Evolutionary conservation across 352 stramenopile species (phyloP).

Genomic region (Phytopythium mirpurense): DNA sequence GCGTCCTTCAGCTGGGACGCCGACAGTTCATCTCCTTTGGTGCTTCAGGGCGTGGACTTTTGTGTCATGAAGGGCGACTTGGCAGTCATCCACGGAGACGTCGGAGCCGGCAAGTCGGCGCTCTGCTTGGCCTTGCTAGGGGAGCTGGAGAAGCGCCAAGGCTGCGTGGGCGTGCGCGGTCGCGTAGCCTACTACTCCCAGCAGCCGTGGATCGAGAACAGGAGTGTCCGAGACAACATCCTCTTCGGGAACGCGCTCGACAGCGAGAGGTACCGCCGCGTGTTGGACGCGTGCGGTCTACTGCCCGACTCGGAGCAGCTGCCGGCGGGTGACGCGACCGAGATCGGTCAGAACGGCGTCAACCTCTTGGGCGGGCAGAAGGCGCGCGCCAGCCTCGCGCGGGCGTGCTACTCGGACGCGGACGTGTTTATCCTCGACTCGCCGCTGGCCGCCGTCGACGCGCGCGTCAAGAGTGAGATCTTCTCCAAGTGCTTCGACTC

Average conservation of each 20-base stretch:
- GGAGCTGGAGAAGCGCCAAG: slow-evolving; percentile 64
- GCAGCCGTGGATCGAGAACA: slow-evolving; percentile 91
- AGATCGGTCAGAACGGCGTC: slow-evolving; percentile 94
- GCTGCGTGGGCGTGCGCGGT: slow-evolving; percentile 18
- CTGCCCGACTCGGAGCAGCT: slow-evolving; percentile 80
- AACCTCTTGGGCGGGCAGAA: slow-evolving; percentile 93
- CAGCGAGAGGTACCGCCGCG: slow-evolving; percentile 22
- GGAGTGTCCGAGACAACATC: slow-evolving; percentile 89
- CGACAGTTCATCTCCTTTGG: neutral
- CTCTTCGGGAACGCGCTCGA: slow-evolving; percentile 69
- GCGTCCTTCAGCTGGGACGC: slow-evolving; percentile 20
- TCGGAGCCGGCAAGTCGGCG: slow-evolving; percentile 31
- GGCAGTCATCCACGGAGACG: slow-evolving; percentile 22
- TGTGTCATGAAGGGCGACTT: slow-evolving; percentile 23
- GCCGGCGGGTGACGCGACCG: slow-evolving; percentile 82
- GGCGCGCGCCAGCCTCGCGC: slow-evolving; percentile 49
- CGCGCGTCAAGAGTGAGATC: slow-evolving; percentile 85
- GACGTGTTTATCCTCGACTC: slow-evolving; percentile 88
- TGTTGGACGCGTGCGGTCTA: slow-evolving; percentile 62
- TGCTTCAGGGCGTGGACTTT: slow-evolving; percentile 20
- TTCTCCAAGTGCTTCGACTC: slow-evolving; percentile 48
- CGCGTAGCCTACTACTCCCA: slow-evolving; percentile 57
- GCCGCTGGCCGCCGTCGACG: slow-evolving; percentile 62
- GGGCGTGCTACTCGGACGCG: slow-evolving; percentile 48
- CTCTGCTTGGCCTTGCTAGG: slow-evolving; percentile 28